Percentiles rank a stretch among this genome's conserved stretches.
These are phyloP conservation scores for Annulohypoxylon maeteangense DNA, from an alignment of 495 filamentous ascomycete genomes.

Conservation along the genomic window DNA sequence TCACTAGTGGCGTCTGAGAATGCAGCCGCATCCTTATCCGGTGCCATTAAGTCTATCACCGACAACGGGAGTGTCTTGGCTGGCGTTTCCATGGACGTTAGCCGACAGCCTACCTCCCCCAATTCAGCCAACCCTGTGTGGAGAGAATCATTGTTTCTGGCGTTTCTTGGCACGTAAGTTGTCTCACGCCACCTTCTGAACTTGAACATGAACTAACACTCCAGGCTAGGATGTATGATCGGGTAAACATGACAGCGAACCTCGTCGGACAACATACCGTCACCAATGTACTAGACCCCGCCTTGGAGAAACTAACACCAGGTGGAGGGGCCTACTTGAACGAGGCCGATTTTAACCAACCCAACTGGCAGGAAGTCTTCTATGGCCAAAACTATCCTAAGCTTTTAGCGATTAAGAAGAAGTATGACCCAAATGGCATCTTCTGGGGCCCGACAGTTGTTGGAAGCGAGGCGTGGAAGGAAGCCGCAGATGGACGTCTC, in stretches of 20 bases:
- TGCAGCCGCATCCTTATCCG: background rate
- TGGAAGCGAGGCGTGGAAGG: background rate
- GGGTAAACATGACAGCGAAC: background rate
- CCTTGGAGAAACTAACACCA: constrained; percentile 49
- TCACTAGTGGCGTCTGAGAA: background rate
- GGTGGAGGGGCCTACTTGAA: constrained; percentile 45
- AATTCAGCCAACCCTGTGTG: background rate
- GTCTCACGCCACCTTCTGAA: too few relatives aligned
- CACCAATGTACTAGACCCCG: constrained; percentile 22
- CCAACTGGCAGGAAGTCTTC: constrained; percentile 44
- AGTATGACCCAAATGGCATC: constrained; percentile 58
- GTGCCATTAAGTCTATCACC: background rate
- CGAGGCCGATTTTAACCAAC: constrained; percentile 58
- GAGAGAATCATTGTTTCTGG: background rate
- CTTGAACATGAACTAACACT: background rate
- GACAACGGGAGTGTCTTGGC: background rate
- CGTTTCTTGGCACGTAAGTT: background rate
- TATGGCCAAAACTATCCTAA: constrained; percentile 58
- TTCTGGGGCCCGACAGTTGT: constrained; percentile 48
- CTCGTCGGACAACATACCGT: background rate
- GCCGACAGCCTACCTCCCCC: background rate
- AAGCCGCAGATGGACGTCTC: background rate
- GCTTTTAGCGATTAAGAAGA: constrained; percentile 59
- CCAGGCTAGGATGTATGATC: background rate
- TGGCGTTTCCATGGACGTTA: background rate